These are phyloP conservation scores for Coemansia sp. DNA, from an alignment of 192 early-diverging fungal species.

Conservation along the genomic window DNA sequence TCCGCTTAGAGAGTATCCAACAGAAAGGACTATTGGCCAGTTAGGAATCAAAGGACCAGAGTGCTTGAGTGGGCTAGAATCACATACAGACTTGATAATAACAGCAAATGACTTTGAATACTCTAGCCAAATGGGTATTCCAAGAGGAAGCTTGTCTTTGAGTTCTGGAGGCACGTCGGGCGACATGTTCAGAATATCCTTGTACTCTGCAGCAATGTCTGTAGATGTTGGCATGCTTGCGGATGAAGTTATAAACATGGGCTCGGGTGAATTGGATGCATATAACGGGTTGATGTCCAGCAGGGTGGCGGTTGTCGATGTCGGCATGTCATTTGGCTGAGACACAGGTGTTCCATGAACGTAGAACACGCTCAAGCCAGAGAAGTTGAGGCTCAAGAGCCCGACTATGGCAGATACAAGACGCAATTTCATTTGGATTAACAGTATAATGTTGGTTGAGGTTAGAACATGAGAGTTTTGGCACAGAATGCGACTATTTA, in stretches of 20 bases:
- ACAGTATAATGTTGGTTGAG: not conserved
- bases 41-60: not conserved
- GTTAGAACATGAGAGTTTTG: not conserved
- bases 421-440: not conserved
- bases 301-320: not conserved
- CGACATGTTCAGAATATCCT: not conserved
- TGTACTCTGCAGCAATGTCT: not conserved
- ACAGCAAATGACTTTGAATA: not conserved
- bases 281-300: not conserved
- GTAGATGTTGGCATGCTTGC: not conserved
- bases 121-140: not conserved
- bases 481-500: no score
- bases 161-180: not conserved
- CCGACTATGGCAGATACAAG: not conserved
- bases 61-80: not conserved
- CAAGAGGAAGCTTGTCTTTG: not conserved
- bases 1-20: not conserved
- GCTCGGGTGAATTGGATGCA: not conserved
- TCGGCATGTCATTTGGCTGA: not conserved
- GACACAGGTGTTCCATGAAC: not conserved
- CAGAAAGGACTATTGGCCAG: not conserved
- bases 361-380: not conserved
- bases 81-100: not conserved
- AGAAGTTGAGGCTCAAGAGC: not conserved
- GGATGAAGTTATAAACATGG: not conserved